Percentiles rank a stretch among this genome's conserved stretches.
phyloP scores from a whole-genome alignment of 202 grass and related monocot genomes.

The Panicum hallii region DNA sequence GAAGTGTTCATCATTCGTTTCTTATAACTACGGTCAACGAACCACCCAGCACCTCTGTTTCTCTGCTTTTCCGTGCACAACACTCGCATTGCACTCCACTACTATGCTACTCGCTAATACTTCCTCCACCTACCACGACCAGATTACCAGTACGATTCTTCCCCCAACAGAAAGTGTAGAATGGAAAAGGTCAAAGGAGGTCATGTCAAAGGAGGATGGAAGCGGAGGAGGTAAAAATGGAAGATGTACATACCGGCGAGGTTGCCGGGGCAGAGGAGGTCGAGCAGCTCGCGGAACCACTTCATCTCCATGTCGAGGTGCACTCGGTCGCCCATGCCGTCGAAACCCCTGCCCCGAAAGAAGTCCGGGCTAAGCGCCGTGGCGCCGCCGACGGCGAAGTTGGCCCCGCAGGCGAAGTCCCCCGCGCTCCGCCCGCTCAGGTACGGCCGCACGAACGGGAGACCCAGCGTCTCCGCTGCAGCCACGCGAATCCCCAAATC shows the following conservation, averaged over 20 bases:
- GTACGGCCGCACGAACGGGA: conserved; percentile 55
- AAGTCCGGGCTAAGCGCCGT: conserved; percentile 53
- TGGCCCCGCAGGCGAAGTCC: conserved; percentile 54
- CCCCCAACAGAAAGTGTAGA: background rate
- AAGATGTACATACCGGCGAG: background rate
- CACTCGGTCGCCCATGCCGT: background rate
- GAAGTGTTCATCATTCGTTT: background rate
- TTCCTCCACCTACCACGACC: background rate
- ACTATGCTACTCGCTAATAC: no score
- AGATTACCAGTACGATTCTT: background rate
- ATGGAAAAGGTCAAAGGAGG: no score
- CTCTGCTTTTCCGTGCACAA: background rate
- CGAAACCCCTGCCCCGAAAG: conserved; percentile 49
- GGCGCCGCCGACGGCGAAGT: conserved; percentile 71
- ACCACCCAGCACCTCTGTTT: background rate
- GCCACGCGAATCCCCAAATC: background rate
- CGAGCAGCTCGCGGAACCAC: conserved; percentile 62
- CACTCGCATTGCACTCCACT: background rate
- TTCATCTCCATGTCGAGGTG: conserved; percentile 60
- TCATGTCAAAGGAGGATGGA: background rate
- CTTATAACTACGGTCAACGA: no score
- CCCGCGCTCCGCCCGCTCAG: conserved; percentile 30
- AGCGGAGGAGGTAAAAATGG: background rate
- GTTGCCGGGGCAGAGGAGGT: conserved; percentile 40
- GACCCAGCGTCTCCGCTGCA: conserved; percentile 50